Conservation (phyloP, 1,139 yeast species). For the Geotrichum histeridarum region DNA sequence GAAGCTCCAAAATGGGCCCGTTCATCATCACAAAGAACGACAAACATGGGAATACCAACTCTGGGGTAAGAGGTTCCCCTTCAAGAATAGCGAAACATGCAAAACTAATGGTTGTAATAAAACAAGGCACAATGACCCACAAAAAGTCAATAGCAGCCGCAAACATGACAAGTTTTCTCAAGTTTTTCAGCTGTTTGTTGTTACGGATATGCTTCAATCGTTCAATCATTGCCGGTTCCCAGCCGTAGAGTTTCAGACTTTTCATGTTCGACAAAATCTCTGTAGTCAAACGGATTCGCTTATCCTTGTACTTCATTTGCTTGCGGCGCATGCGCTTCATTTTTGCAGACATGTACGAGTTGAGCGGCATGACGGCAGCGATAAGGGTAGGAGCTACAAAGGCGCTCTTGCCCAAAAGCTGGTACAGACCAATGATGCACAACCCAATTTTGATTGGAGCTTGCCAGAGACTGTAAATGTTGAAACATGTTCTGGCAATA, state of each 20-base stretch:
- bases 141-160: slow-evolving; percentile 49
- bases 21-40: slow-evolving; percentile 56
- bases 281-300: slow-evolving; percentile 56
- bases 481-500: slow-evolving; percentile 50
- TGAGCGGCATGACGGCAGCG: slow-evolving; percentile 55
- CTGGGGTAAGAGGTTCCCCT: slow-evolving; percentile 54
- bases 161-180: slow-evolving; percentile 45
- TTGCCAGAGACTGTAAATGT: slow-evolving; percentile 51
- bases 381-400: slow-evolving; percentile 55
- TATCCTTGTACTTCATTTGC: slow-evolving; percentile 66
- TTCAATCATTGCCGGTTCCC: slow-evolving; percentile 63
- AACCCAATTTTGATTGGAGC: slow-evolving; percentile 55
- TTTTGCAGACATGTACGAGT: slow-evolving; percentile 46
- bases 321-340: slow-evolving; percentile 48
- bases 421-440: slow-evolving; percentile 53
- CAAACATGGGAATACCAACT: slow-evolving; percentile 67
- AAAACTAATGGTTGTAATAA: slow-evolving; percentile 62
- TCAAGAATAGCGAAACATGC: slow-evolving; percentile 44
- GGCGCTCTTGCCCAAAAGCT: slow-evolving; percentile 57
- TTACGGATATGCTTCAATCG: slow-evolving; percentile 62
- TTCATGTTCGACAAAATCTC: slow-evolving; percentile 62
- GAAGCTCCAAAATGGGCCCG: slow-evolving; percentile 50
- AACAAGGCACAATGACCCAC: slow-evolving; percentile 62
- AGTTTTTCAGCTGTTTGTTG: slow-evolving; percentile 71
- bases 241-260: slow-evolving; percentile 65